Evolutionary conservation across 169 alveolate genomes (phyloP).

Genomic region (Toxoplasma gondii): DNA sequence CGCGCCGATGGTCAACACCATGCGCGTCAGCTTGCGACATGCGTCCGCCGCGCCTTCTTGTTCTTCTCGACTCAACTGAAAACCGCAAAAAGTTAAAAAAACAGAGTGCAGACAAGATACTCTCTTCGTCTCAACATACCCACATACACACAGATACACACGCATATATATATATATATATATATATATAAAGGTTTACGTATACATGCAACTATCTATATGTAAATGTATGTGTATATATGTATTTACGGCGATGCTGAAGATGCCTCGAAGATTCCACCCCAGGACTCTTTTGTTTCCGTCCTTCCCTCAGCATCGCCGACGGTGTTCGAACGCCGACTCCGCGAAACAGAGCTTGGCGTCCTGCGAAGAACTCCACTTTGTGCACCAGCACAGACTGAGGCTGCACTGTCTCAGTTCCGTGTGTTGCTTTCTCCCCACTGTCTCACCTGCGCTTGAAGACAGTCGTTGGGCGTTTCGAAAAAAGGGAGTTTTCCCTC

Average conservation of each 20-base stretch:
- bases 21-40: not conserved
- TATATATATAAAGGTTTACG: not conserved
- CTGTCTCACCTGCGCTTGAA: not conserved
- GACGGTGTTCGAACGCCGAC: no score
- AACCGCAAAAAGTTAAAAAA: no score
- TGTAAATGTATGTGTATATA: not conserved
- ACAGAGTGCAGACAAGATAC: no score
- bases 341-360: no score
- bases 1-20: not conserved
- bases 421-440: no score
- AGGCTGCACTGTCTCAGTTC: no score
- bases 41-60: not conserved
- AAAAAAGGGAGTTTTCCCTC: not conserved
- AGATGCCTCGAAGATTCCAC: no score
- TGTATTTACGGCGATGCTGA: not conserved
- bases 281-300: no score
- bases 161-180: not conserved
- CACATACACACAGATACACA: not conserved
- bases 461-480: slow-evolving; percentile 25
- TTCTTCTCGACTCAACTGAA: not conserved
- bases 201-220: not conserved
- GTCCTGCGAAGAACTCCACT: no score
- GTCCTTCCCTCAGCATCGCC: no score
- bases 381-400: no score
- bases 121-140: no score